These are phyloP conservation scores for Sedum album DNA, from an alignment of 164 flowering plant genomes.

Conservation along the genomic window DNA sequence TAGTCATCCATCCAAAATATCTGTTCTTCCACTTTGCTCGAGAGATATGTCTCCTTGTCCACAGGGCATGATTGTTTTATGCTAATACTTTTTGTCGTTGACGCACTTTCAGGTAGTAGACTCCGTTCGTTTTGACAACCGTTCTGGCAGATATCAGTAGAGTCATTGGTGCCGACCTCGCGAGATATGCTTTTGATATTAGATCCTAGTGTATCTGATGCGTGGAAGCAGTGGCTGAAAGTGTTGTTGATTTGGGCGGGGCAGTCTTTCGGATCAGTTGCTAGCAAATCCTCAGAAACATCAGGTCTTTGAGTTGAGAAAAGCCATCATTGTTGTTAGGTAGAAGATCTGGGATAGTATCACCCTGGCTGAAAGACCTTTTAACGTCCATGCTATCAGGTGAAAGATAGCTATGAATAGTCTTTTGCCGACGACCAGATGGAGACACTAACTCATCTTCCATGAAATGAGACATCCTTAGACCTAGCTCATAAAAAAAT, in stretches of 20 bases:
- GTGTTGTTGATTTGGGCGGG: constrained; percentile 13
- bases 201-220: not conserved
- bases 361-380: constrained; percentile 19
- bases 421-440: constrained; percentile 60
- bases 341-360: constrained; percentile 15
- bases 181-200: not conserved
- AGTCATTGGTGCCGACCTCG: constrained; percentile 10
- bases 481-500: constrained; percentile 34
- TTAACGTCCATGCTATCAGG: constrained; percentile 3
- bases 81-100: constrained; percentile 16
- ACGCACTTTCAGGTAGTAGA: constrained; percentile 15
- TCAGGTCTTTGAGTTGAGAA: constrained; percentile 12
- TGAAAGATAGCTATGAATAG: constrained; percentile 23
- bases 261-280: constrained; percentile 16
- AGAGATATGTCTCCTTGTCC: constrained; percentile 2
- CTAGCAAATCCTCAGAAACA: constrained; percentile 20
- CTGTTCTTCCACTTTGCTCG: constrained; percentile 14
- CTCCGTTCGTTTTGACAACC: constrained; percentile 10
- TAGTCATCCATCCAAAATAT: constrained; percentile 53
- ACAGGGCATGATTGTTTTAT: constrained; percentile 9
- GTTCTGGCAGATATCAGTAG: not conserved
- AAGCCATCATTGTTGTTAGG: constrained; percentile 18
- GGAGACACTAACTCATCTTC: constrained; percentile 39
- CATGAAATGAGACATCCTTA: constrained; percentile 79
- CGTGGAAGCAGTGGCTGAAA: not conserved